Evolutionary conservation across 305 asterid species (phyloP), one percentile per base, ranked within the genome.

Genomic region (Rubia tinctorum): DNA sequence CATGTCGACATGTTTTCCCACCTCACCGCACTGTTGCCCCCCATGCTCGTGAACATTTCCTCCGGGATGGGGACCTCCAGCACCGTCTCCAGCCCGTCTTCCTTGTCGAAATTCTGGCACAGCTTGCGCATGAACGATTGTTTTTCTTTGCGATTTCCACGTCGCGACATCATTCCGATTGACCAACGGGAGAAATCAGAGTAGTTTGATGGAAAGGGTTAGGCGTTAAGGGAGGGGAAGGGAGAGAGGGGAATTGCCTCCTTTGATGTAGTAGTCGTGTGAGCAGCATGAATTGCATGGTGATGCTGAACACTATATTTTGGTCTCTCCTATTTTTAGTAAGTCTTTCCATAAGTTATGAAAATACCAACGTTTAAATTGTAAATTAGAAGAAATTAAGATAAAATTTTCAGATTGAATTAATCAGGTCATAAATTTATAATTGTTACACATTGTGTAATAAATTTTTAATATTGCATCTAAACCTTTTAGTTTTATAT

Each of bases 61-160:
- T 94, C 99, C 20, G 98, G 98, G 8, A 94, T 84, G 8, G 97
- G 96, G 47, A 92, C 97, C 87, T 94, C 99, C 40, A 92, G 80
- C 64, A 92, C 96, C 43, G 95, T 95, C 86, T 95, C 98, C 68
- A 92, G 71, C 10, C 93, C 98, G 53, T 89, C 96, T 76, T 90
- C 94, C 69, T 82, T 81, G 75, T 94, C 97, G 71, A 86, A 76
- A 83, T 94, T 94, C 5, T 96, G 97, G 71, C 99, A 91, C 4
- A 90, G 75, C 73, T 86, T 91, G 79, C 97, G 87, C 97, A 89
- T 80, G 71, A 76, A 59, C n/a, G 37, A 60, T 8, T 30, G 61
- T 18, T 42, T 44, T 3, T 18, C 15, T 22, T 14, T 20, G 37
- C 37, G 71, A 17, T 51, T 61, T 6, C 51, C 1, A 2, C 73